phyloP scores from a whole-genome alignment of 1,284 basidiomycete species.

The Pseudozyma sp. region DNA sequence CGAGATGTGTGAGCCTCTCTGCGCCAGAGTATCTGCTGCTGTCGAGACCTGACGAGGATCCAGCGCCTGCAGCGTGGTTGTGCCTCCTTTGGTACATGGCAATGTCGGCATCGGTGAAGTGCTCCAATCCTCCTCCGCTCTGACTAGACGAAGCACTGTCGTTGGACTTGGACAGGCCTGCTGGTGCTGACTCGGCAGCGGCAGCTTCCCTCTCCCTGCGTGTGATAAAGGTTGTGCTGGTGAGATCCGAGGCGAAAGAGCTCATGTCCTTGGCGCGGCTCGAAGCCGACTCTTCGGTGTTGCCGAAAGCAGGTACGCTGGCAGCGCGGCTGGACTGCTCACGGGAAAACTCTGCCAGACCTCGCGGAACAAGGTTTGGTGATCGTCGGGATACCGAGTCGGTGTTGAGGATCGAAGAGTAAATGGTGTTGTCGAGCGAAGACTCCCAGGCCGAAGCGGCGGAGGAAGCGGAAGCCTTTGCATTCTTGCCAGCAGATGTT shows the following conservation, averaged over 20 bases:
- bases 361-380: slow-evolving; percentile 39
- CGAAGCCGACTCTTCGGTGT: slow-evolving; percentile 25
- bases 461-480: slow-evolving; percentile 9
- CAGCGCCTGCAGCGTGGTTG: slow-evolving; percentile 31
- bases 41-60: slow-evolving; percentile 28
- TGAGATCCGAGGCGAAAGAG: slow-evolving; percentile 43
- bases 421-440: slow-evolving; percentile 44
- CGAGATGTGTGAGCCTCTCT: slow-evolving; percentile 40
- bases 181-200: slow-evolving; percentile 22
- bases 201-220: slow-evolving; percentile 44
- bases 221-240: slow-evolving; percentile 46
- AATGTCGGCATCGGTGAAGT: slow-evolving; percentile 48
- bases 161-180: not conserved
- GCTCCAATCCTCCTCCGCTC: slow-evolving; percentile 24
- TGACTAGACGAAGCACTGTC: slow-evolving; percentile 5
- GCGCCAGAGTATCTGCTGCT: slow-evolving; percentile 49
- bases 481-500: slow-evolving; percentile 9
- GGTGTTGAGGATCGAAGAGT: slow-evolving; percentile 48
- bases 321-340: slow-evolving; percentile 41
- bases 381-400: slow-evolving; percentile 32
- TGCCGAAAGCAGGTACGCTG: slow-evolving; percentile 40
- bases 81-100: slow-evolving; percentile 49
- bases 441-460: slow-evolving; percentile 27
- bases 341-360: slow-evolving; percentile 35
- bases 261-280: slow-evolving; percentile 23